Base-by-base conservation (phyloP, 2,329 filamentous ascomycete species). In the Penicillium carneum region DNA sequence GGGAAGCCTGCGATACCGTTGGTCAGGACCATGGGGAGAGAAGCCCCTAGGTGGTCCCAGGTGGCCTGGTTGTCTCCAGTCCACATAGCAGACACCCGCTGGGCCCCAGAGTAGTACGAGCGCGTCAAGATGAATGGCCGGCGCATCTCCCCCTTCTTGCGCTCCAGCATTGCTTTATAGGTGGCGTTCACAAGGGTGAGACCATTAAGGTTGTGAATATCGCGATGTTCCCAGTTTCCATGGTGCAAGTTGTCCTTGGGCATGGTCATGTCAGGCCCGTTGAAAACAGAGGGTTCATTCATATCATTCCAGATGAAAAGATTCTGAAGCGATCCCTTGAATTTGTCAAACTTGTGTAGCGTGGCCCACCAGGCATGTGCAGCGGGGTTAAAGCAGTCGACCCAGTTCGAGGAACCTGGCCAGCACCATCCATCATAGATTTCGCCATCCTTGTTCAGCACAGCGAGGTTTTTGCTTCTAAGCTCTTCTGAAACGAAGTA, bases 231-330 rank as follows among this genome's bases (percentile, higher is more conserved):
- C 95, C 95, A 99, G 73, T 90, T 87, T 54, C 87, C 93, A 72
- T 90, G 82, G 76, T 99, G 95, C 33, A 99, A 79, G 75, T 99
- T 99, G 82, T 99, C 95, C 80, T 97, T 97, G 63, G 95, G 95
- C 93, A 98, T 98, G 5, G 94, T 98, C 3, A 93, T 96, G 78
- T 99, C 95, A 0, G 95, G 95, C 0, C 95, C 95, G 76, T 98
- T 98, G 83, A 99, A 99, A 1, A 99, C 95, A 0, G 95, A 98
- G 0, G 95, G 95, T 81, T 99, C 95, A 75, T 97, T 98, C 95
- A 99, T 99, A 77, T 99, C 95, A 77, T 99, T 99, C 95, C 95
- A 99, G 71, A 99, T 87, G 78, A 92, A 97, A 0, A 92, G 89
- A 77, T 98, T 99, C 66, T 89, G 84, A 70, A 89, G 85, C 1